phyloP scores from a whole-genome alignment of 495 filamentous ascomycete species.

The Hypoxylon crocopeplum region DNA sequence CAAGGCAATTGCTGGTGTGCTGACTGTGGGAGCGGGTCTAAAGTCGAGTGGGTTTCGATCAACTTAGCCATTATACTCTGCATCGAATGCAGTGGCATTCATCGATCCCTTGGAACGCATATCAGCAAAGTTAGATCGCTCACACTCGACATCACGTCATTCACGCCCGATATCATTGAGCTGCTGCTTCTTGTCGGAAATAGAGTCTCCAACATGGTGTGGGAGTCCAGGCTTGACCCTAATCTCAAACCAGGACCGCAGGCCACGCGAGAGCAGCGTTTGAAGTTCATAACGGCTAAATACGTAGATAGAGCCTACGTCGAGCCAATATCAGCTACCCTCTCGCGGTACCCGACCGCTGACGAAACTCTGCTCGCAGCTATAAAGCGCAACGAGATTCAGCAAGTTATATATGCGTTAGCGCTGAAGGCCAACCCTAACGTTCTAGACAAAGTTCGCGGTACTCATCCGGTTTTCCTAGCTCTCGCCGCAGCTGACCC shows the following conservation, averaged over 20 bases:
- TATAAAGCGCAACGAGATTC: constrained; percentile 93
- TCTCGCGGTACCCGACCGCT: constrained; percentile 78
- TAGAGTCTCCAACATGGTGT: constrained; percentile 93
- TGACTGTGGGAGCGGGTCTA: constrained; percentile 88
- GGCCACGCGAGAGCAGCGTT: constrained; percentile 84
- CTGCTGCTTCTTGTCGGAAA: constrained; percentile 94
- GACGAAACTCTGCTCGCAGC: constrained; percentile 93
- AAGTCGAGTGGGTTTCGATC: constrained; percentile 98
- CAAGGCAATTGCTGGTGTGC: constrained; percentile 95
- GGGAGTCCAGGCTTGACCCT: constrained; percentile 84
- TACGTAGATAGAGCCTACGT: constrained; percentile 88
- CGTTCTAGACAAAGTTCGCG: constrained; percentile 81
- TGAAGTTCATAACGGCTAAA: constrained; percentile 93
- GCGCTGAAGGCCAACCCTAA: constrained; percentile 90
- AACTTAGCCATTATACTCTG: constrained; percentile 96
- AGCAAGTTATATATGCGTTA: constrained; percentile 88
- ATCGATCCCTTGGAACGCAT: constrained; percentile 94
- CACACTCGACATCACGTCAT: constrained; percentile 92
- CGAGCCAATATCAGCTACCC: constrained; percentile 73
- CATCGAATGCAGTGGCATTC: constrained; percentile 98
- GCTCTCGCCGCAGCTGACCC: constrained; percentile 96
- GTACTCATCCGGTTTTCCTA: constrained; percentile 86
- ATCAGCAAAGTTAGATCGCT: constrained; percentile 97
- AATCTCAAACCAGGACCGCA: constrained; percentile 71
- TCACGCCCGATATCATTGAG: constrained; percentile 94